These are phyloP conservation scores for Trichoderma simmonsii DNA, from an alignment of 2,329 filamentous ascomycete species.

Conservation along the genomic window DNA sequence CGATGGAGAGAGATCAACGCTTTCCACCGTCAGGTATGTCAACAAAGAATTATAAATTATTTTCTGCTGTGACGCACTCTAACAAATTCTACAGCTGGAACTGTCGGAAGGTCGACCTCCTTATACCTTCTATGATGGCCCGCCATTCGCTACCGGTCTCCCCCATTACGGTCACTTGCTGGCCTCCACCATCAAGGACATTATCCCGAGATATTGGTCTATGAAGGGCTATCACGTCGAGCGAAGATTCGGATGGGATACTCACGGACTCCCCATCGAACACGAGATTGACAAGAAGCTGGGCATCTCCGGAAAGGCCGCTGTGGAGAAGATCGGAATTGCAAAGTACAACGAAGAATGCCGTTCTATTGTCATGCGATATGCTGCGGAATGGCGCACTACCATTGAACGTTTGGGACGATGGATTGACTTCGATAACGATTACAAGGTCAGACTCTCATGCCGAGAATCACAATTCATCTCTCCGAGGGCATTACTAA, in stretches of 20 bases:
- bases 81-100: slow-evolving; percentile 50
- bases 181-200: slow-evolving; percentile 94
- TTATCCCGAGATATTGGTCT: slow-evolving; percentile 93
- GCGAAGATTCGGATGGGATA: slow-evolving; percentile 91
- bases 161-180: slow-evolving; percentile 71
- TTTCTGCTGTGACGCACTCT: background rate
- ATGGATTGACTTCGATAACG: slow-evolving; percentile 97
- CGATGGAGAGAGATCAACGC: slow-evolving; percentile 91
- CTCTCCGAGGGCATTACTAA: background rate
- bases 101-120: slow-evolving; percentile 77
- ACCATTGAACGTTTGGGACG: slow-evolving; percentile 86
- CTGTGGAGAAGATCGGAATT: slow-evolving; percentile 81
- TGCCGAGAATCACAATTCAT: too few species aligned
- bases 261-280: slow-evolving; percentile 91
- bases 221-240: slow-evolving; percentile 95
- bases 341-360: slow-evolving; percentile 91
- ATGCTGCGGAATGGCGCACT: slow-evolving; percentile 78
- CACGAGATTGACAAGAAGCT: slow-evolving; percentile 97
- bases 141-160: slow-evolving; percentile 71
- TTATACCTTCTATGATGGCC: slow-evolving; percentile 94
- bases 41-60: slow-evolving; percentile 1
- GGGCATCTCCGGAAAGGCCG: slow-evolving; percentile 81
- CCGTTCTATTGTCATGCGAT: slow-evolving; percentile 89
- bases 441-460: slow-evolving; percentile 69
- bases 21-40: slow-evolving; percentile 73